Percentiles rank a stretch among this genome's conserved stretches.
phyloP scores from a whole-genome alignment of 140 eudicot genomes.

The Senecio squalidus region DNA sequence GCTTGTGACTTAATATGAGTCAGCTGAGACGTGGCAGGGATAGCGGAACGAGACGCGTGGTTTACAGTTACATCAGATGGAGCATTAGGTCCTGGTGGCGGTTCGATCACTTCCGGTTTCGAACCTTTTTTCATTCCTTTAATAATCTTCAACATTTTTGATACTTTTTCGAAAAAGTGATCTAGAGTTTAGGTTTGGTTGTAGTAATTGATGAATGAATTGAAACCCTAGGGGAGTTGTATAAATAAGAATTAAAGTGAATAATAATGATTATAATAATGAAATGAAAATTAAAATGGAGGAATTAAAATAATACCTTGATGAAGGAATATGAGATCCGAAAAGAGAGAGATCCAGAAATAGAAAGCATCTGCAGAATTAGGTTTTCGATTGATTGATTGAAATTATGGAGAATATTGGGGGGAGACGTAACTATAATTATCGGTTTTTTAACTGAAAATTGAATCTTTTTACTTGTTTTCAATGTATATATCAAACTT shows the following conservation, averaged over 20 bases:
- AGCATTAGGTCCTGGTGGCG: slow-evolving; percentile 39
- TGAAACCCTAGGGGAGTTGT: slow-evolving; percentile 26
- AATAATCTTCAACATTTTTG: slow-evolving; percentile 54
- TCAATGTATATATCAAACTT: too few relatives aligned
- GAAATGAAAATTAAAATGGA: neutral
- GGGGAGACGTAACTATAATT: slow-evolving; percentile 10
- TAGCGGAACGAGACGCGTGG: slow-evolving; percentile 59
- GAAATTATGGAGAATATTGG: too few relatives aligned
- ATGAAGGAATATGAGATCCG: slow-evolving; percentile 32
- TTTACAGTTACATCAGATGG: slow-evolving; percentile 56
- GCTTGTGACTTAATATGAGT: slow-evolving; percentile 20
- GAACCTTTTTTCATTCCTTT: slow-evolving; percentile 56
- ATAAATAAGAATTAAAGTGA: neutral
- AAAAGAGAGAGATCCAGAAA: slow-evolving; percentile 29
- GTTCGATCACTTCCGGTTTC: slow-evolving; percentile 55
- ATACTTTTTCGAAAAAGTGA: neutral
- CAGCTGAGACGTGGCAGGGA: slow-evolving; percentile 11
- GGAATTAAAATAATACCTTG: slow-evolving; percentile 18
- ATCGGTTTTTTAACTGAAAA: slow-evolving; percentile 11
- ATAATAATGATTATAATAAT: neutral
- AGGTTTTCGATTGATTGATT: too few relatives aligned
- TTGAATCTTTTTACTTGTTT: neutral
- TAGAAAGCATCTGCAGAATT: slow-evolving; percentile 37
- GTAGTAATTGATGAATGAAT: slow-evolving; percentile 31
- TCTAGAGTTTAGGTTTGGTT: slow-evolving; percentile 10